Evolutionary conservation across 441 rosid species (phyloP), one percentile per base, ranked within the genome.

Genomic region (Syzygium malaccense): DNA sequence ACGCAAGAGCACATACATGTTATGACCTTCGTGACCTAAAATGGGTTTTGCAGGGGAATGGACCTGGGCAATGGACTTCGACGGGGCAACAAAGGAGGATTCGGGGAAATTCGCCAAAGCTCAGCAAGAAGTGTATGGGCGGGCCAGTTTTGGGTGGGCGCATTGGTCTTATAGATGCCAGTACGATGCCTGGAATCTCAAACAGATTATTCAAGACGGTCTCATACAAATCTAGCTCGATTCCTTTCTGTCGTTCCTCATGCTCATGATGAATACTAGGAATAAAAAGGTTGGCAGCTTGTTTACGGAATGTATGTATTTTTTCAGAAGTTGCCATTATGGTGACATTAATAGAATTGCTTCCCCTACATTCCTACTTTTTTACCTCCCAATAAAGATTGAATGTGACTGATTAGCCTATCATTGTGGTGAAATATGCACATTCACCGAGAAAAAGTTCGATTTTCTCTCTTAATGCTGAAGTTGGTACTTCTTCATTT

Each of bases 131-230:
- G 92, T 90, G 12, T 91, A 86, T 56, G 90, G 90, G 28, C 87
- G 71, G 7, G 94, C 94, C 20, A 90, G 86, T 55, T 92, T 92
- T 15, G 91, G 92, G 25, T 93, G 93, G 93, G 93, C 88, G 0
- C 92, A 91, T 64, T 92, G 94, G 94, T 45, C 93, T 55, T 91
- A 90, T 11, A 90, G 68, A 78, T 91, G 91, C 86, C 71, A n/a
- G 8, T 3, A 12, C 2, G 14, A 41, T 18, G 78, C 91, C 51
- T 92, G 91, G 94, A 90, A 89, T 79, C 88, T 92, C 9, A 84
- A 89, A 66, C 92, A 91, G 92, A 91, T 92, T 92, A 90, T 92
- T 20, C 86, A 91, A n/a, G 90, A 91, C 41, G 37, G 75, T 30
- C 10, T 64, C 20, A 64, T 64, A 30, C 4, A 64, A 8, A 30